Base-by-base conservation (phyloP, 306 rosid species). In the Fagus sylvatica region DNA sequence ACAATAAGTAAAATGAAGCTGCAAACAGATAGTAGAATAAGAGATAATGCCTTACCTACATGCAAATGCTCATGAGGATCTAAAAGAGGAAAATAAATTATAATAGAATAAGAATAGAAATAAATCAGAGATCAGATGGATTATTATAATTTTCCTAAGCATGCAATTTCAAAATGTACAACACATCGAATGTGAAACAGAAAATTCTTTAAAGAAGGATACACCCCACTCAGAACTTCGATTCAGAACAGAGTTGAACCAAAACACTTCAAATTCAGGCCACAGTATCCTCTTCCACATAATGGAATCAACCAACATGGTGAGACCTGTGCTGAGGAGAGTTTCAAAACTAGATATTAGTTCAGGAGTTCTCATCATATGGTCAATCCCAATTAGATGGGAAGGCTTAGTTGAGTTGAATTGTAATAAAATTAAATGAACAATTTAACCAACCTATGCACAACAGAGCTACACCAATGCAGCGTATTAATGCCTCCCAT, bases 171-270 rank as follows among this genome's bases (percentile, higher is more conserved):
- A 78, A 69, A 74, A 22, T 76, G 42, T 57, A 84, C 8, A 62
- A 78, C 40, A 22, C 61, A 42, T 9, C 48, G 41, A 19, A 57
- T 41, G 43, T 55, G 34, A 42, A 69, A 73, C 12, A 51, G 13
- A 73, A 53, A 67, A 60, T 13, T 22, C 40, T 16, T 41, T 69
- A 48, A 42, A 12, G 11, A 77, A 87, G 98, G 98, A 94, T 94
- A 94, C 98, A 28, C 98, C 98, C 98, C 98, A 94, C 65, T 89
- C 93, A 61, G 97, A 90, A 83, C 98, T 94, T 82, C 89, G 93
- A 89, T 94, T 94, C 57, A 89, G 87, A 69, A 92, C 93, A 71
- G 96, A 92, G 88, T 94, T 94, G 89, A 94, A 94, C 97, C 97
- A 94, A 71, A 94, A 78, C 73, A 94, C 98, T 85, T 94, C 95